Evolutionary conservation across 352 stramenopile species (phyloP).

Genomic region (Globisporangium iwayamae): DNA sequence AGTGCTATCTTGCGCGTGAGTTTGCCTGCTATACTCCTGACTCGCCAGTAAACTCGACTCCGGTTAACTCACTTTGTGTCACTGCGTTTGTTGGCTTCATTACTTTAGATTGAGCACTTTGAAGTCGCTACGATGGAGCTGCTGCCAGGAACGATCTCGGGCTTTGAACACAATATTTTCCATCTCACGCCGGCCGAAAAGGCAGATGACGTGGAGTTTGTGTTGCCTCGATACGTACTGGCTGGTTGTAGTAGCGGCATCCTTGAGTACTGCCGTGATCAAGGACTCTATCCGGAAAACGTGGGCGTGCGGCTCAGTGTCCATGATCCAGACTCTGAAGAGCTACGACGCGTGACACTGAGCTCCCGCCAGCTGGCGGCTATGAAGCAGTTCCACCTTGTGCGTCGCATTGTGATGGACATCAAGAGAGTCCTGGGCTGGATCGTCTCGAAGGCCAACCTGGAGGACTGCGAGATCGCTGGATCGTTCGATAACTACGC

Average conservation of each 20-base stretch:
- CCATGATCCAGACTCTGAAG: not conserved
- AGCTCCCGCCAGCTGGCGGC: not conserved
- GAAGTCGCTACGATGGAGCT: not conserved
- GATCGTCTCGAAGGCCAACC: not conserved
- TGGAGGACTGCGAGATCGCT: not conserved
- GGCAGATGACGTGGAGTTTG: constrained; percentile 3
- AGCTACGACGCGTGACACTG: not conserved
- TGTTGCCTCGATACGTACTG: constrained; percentile 1
- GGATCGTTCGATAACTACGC: not conserved
- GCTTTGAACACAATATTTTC: not conserved
- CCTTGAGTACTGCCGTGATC: not conserved
- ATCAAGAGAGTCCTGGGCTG: not conserved
- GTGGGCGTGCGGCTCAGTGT: not conserved
- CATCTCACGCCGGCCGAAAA: not conserved
- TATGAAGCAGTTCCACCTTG: not conserved
- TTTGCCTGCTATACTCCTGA: not conserved
- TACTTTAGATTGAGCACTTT: not conserved
- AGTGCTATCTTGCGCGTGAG: not conserved
- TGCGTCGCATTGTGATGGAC: not conserved
- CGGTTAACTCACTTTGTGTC: not conserved
- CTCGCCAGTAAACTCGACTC: not conserved
- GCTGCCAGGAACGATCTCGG: not conserved
- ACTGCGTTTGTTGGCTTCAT: not conserved
- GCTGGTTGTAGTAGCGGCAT: not conserved
- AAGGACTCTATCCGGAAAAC: not conserved